Evolutionary conservation across 78 protist genomes (phyloP), one percentile per base, ranked within the genome.

Genomic region (Speleostelium caveatum): DNA sequence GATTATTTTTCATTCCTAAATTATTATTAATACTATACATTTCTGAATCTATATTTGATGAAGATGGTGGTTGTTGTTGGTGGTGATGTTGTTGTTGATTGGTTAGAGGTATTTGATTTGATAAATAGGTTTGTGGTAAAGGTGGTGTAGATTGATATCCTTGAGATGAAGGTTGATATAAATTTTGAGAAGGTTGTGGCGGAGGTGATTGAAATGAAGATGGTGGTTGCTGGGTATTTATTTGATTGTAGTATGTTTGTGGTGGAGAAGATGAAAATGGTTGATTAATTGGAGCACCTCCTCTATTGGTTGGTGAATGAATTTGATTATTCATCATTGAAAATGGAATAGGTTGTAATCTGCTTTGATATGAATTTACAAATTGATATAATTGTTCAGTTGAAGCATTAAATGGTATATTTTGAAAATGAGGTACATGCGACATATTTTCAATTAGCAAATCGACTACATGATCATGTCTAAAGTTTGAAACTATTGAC

Each of bases 351-450:
- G 78, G 78, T 72, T 72, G 55, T 6, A 51, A 51, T n/a, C 21
- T 33, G 28, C 28, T 51, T 63, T 76, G 71, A 69, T 83, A 83
- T 3, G 91, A 83, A 71, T 83, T 73, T 83, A 83, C 78, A 83
- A 83, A 83, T 60, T 71, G 55, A 32, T 36, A 69, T 22, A 83
- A 19, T 62, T 56, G 59, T 32, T 83, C 71, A 7, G 79, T 69
- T 39, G 36, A 45, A 68, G 24, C 78, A 56, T 68, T 80, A 33
- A 10, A 55, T 17, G 56, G 77, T 38, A 83, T 69, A 28, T 51
- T 63, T 24, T 83, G 67, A 19, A 83, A 59, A 8, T 69, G 19
- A 16, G 91, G 91, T 39, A 63, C 55, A 42, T 68, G 65, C 1
- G 28, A 35, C 91, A 83, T 83, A 39, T 69, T 69, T 51, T 69